Evolutionary conservation across 1,284 basidiomycete genomes (phyloP), one percentile per base, ranked within the genome.

Genomic region (Mycena citricolor): DNA sequence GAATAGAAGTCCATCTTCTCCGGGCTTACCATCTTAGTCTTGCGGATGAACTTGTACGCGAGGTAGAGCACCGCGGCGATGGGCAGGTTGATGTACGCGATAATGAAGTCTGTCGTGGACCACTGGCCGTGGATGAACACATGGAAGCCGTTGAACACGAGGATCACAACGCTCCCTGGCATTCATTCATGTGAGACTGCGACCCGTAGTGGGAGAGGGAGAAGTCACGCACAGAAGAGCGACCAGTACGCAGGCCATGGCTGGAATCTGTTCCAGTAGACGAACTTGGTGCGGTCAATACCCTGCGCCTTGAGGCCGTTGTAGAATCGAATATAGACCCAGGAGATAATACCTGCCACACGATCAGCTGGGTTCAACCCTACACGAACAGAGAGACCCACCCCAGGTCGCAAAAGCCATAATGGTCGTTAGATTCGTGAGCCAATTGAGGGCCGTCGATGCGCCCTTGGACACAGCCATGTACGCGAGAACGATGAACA

Each of bases 311-410:
- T 67, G 53, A 74, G 54, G 32, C 74, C 78, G 23, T 62, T 58
- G 57, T 73, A 63, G 61, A 79, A 79, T 20, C 71, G 67, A 44
- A 78, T 66, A 61, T 75, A 76, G 14, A 69, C 70, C 49, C 74
- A 52, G 29, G 66, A 61, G 51, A 79, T 79, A 46, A 66, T 67
- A 47, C 32, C 49, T 51, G 19, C 11, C 20, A 10, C 23, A 16
- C 62, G 57, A 70, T 71, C 74, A 14, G n/a, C n/a, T n/a, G n/a
- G n/a, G 44, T 70, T 57, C 37, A 77, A 60, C 23, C 23, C 16
- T 19, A 39, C n/a, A 19, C 13, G 12, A 17, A 25, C 14, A 3
- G 13, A 4, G 12, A 13, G 10, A 12, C 29, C 13, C 17, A 41
- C 38, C 38, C 52, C 55, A 55, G 20, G 44, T 44, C 16, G 46